Evolutionary conservation across 495 filamentous ascomycete species (phyloP), one percentile per base, ranked within the genome.

Genomic region (Tuber indicum): DNA sequence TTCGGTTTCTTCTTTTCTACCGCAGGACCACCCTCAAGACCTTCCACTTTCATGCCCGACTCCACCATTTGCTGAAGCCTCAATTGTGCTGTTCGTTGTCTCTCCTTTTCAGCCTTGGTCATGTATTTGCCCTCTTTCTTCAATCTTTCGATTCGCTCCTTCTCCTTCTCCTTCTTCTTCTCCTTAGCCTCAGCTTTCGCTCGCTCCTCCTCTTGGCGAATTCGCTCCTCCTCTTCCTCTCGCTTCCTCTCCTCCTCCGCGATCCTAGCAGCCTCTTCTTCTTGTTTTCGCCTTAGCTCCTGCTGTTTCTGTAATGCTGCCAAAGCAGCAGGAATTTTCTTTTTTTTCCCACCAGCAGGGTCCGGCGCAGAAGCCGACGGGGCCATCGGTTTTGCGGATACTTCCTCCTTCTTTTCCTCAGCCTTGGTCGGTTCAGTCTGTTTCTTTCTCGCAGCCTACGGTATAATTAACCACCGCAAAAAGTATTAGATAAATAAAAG

Each of bases 61-160:
- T 89, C 94, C 83, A 97, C 87, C 94, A 98, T 94, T 85, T 98
- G 96, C 88, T 97, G 90, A 81, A 97, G 87, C 75, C 96, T 94
- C 81, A 92, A 86, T 84, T 98, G 92, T 82, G 94, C 92, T 77
- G 89, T 89, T 43, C 90, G 90, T 84, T 95, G 92, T 77, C 91
- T 91, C 81, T 97, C 94, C 82, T 90, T 92, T 85, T 99, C 94
- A 44, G 95, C 93, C 85, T 97, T 96, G 78, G 94, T 97, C 77
- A 97, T 87, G 81, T 94, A 94, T 84, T 97, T 98, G 82, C 96
- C 96, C 85, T 97, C 94, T 84, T 90, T 94, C 87, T 96, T 96
- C 23, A 97, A 89, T 85, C 97, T 92, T 82, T 99, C 96, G 78
- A 97, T 94, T 87, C 89, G 95, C 85, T 97, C 92, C 85, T 92